Percentiles rank a stretch among this genome's conserved stretches.
These are phyloP conservation scores for Fusarium citri DNA, from an alignment of 2,329 filamentous ascomycete species.

Conservation along the genomic window DNA sequence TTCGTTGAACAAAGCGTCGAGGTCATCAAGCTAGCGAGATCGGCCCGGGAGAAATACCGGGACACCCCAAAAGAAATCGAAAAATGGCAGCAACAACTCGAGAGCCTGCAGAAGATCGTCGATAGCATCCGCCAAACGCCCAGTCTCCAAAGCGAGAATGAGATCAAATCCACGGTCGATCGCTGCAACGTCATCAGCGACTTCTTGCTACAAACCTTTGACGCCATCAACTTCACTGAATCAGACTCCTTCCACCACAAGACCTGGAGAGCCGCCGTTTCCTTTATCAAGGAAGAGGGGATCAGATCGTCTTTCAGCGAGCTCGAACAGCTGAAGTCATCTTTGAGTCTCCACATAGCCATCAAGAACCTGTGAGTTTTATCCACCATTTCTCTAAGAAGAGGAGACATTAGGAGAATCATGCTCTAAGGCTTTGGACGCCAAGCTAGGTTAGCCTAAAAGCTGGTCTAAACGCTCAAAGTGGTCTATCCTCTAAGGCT, in stretches of 20 bases:
- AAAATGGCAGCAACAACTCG: background rate
- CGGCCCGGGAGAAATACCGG: background rate
- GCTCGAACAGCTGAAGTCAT: background rate
- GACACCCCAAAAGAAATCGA: background rate
- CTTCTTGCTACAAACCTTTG: accelerated
- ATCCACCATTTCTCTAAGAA: accelerated
- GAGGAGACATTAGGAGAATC: accelerated
- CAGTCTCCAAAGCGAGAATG: background rate
- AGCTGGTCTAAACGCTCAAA: no score
- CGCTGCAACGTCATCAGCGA: background rate
- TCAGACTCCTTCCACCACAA: background rate
- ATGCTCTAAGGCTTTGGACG: background rate
- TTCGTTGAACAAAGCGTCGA: background rate
- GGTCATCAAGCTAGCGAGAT: background rate
- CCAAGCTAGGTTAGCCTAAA: no score
- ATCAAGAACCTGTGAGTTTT: background rate
- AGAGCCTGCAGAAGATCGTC: background rate
- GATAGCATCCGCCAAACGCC: background rate
- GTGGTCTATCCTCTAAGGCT: no score
- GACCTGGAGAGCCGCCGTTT: background rate
- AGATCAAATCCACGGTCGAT: background rate
- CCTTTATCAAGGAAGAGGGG: background rate
- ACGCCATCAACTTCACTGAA: background rate
- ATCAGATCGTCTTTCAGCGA: background rate
- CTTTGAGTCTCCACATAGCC: background rate